These are phyloP conservation scores for Azolla pinnata DNA, from an alignment of 75 land plant genomes.

Conservation along the genomic window DNA sequence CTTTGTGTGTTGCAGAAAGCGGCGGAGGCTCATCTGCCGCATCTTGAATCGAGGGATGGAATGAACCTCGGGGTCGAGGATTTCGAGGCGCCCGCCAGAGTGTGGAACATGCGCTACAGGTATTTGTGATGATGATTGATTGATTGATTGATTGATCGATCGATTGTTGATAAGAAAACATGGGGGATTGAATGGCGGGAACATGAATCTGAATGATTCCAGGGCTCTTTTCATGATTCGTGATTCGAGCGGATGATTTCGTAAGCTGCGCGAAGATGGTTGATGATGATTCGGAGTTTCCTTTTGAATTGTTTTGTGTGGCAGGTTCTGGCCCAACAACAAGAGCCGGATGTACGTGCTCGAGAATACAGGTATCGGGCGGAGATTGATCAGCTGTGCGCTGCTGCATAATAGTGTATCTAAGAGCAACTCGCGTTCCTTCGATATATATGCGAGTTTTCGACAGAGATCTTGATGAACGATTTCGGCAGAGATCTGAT, in stretches of 20 bases:
- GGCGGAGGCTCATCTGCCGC: constrained; percentile 79
- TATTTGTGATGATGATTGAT: constrained; percentile 13
- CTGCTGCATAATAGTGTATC: too few relatives aligned
- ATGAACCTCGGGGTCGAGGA: constrained; percentile 78
- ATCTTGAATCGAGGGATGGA: constrained; percentile 73
- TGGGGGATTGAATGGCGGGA: not conserved
- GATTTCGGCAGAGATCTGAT: too few relatives aligned
- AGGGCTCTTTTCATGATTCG: not conserved
- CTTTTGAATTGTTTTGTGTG: not conserved
- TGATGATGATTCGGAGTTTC: not conserved
- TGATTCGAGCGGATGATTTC: not conserved
- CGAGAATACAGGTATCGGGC: constrained; percentile 83
- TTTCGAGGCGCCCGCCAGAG: constrained; percentile 52
- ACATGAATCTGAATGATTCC: not conserved
- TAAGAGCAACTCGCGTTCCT: too few relatives aligned
- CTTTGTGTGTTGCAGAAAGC: constrained; percentile 48
- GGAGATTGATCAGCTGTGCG: too few relatives aligned
- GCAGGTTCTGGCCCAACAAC: constrained; percentile 86
- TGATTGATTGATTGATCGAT: too few relatives aligned
- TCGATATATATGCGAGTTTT: too few relatives aligned
- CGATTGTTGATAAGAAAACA: not conserved
- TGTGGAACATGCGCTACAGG: constrained; percentile 91
- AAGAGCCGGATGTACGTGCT: constrained; percentile 82
- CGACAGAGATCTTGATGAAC: too few relatives aligned
- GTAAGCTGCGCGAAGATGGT: not conserved